Evolutionary conservation across 1,284 basidiomycete genomes (phyloP).

Genomic region (Austroboletus olivaceoglutinosus): DNA sequence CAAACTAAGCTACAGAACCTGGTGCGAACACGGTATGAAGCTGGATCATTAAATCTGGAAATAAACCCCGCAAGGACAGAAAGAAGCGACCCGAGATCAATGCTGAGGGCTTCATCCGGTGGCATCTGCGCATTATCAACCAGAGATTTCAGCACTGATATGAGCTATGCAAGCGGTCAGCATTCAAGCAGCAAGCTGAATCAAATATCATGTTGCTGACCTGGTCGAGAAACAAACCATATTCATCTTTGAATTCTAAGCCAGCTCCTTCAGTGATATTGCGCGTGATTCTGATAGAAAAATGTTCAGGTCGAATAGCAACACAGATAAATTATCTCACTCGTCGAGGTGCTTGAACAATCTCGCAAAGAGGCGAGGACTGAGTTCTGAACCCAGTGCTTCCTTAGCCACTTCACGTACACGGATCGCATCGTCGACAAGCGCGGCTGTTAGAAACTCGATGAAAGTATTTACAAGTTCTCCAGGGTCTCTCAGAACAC

Average conservation of each 20-base stretch:
- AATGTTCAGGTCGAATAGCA: not conserved
- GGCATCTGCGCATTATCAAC: conserved; percentile 69
- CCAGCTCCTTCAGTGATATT: conserved; percentile 46
- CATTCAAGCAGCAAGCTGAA: conserved; percentile 1
- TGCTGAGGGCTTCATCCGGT: conserved; percentile 59
- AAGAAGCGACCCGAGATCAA: conserved; percentile 71
- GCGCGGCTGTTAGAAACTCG: conserved; percentile 64
- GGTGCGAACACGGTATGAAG: conserved; percentile 63
- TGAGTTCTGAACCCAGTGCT: conserved; percentile 77
- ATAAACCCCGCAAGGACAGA: conserved; percentile 66
- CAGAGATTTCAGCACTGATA: conserved; percentile 71
- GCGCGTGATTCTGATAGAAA: conserved; percentile 42
- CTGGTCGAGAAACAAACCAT: conserved; percentile 74
- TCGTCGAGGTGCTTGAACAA: conserved; percentile 72
- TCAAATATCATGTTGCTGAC: conserved; percentile 36
- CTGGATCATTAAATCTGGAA: conserved; percentile 55
- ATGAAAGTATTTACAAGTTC: conserved; percentile 65
- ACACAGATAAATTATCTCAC: conserved; percentile 42
- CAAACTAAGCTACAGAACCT: conserved; percentile 79
- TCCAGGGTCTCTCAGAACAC: conserved; percentile 56
- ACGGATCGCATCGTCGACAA: conserved; percentile 61
- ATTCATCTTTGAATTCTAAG: conserved; percentile 50
- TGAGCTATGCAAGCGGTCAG: conserved; percentile 48
- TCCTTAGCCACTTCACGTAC: conserved; percentile 77
- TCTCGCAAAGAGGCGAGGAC: conserved; percentile 62